A percentile compares a stretch with the other conserved stretches of the same genome.
Conservation (phyloP, 805 yeast genomes). For the Ascoidea tarda region DNA sequence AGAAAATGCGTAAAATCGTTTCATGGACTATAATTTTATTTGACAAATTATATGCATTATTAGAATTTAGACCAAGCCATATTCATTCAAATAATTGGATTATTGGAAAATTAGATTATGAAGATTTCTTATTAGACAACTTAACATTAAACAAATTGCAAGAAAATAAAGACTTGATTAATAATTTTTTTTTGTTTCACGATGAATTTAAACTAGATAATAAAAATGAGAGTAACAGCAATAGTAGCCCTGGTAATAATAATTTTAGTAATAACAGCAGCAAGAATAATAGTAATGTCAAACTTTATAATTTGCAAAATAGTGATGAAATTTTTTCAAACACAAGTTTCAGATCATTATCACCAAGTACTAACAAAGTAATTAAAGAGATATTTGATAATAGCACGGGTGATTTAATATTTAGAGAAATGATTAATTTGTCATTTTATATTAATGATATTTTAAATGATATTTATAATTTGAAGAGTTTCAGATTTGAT, state of each 20-base stretch:
- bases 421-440: conserved; percentile 15
- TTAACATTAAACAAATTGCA: conserved; percentile 6
- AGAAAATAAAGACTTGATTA: conserved; percentile 2
- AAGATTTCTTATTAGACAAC: conserved; percentile 13
- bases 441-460: conserved; percentile 14
- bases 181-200: too few species aligned
- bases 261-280: neutral
- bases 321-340: too few species aligned
- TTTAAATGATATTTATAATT: conserved; percentile 12
- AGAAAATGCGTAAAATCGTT: conserved; percentile 14
- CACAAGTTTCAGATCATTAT: too few species aligned
- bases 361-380: neutral
- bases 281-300: conserved; percentile 1
- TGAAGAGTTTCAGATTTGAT: conserved; percentile 14
- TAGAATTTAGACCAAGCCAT: conserved; percentile 15
- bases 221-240: neutral
- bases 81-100: conserved; percentile 15
- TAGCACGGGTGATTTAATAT: conserved; percentile 13
- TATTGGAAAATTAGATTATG: conserved; percentile 10
- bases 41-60: conserved; percentile 16
- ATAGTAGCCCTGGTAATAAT: neutral
- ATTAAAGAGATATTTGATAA: neutral
- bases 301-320: neutral
- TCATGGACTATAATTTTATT: conserved; percentile 15
- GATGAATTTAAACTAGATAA: neutral